phyloP scores from a whole-genome alignment of 352 stramenopile genomes.

The Phytopythium cucurbitacearum region DNA sequence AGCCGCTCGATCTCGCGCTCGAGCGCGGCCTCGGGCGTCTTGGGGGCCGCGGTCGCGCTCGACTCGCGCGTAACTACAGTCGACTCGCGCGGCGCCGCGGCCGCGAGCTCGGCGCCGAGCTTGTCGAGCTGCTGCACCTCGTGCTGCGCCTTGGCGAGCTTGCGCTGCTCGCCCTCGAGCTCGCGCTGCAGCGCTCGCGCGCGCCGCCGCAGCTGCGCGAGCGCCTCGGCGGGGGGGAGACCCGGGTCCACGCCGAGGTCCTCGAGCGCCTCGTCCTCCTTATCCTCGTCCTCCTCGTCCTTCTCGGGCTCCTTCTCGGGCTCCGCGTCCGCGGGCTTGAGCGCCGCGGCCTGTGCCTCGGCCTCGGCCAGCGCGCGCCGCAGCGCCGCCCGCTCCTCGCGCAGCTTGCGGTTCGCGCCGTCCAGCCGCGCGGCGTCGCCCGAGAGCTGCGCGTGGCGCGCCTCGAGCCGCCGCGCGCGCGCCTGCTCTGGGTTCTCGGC shows the following conservation, averaged over 20 bases:
- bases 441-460: conserved; percentile 37
- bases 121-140: conserved; percentile 53
- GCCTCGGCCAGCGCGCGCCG: conserved; percentile 40
- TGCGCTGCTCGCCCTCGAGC: conserved; percentile 44
- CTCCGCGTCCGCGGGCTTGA: conserved; percentile 5
- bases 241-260: conserved; percentile 45
- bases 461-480: conserved; percentile 34
- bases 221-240: conserved; percentile 19
- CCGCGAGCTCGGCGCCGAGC: conserved; percentile 28
- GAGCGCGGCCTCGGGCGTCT: conserved; percentile 9
- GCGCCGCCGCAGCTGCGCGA: conserved; percentile 26
- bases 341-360: conserved; percentile 24
- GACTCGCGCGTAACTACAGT: conserved; percentile 7
- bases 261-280: conserved; percentile 26
- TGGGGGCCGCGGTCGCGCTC: conserved; percentile 5
- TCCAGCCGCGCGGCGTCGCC: conserved; percentile 51
- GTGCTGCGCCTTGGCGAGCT: conserved; percentile 32
- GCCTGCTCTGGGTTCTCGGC: conserved; percentile 45
- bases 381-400: conserved; percentile 37
- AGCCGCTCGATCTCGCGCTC: conserved; percentile 37
- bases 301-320: not conserved
- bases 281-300: conserved; percentile 19
- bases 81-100: conserved; percentile 9
- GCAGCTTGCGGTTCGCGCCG: conserved; percentile 45
- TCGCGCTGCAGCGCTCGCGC: conserved; percentile 47